phyloP scores from a whole-genome alignment of 2,329 filamentous ascomycete species.

The Ophiocordyceps camponoti-saundersi region DNA sequence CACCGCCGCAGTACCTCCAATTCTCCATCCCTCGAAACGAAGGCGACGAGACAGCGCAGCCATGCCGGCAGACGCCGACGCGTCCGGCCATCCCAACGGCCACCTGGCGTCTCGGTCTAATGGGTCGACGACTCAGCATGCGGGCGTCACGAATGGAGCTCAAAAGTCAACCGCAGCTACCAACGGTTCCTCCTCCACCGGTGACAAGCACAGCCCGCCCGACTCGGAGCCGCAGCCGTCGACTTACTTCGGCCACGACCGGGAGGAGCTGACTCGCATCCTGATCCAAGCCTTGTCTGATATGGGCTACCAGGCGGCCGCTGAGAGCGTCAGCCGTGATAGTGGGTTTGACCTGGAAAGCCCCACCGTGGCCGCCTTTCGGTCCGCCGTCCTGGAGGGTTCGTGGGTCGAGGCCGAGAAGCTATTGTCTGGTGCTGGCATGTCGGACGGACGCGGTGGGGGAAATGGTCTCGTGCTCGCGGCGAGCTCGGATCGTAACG shows the following conservation, averaged over 20 bases:
- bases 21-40: constrained; percentile 18
- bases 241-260: constrained; percentile 67
- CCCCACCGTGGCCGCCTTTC: constrained; percentile 69
- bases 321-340: constrained; percentile 56
- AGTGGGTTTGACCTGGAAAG: constrained; percentile 83
- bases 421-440: constrained; percentile 45
- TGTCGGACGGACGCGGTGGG: constrained; percentile 15
- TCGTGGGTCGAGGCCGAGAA: constrained; percentile 75
- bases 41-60: constrained; percentile 38
- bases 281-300: constrained; percentile 82
- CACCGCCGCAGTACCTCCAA: constrained; percentile 3
- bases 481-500: constrained; percentile 54
- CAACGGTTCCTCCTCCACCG: constrained; percentile 34
- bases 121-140: constrained; percentile 21
- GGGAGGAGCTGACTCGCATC: constrained; percentile 84
- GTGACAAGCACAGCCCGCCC: constrained; percentile 7
- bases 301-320: constrained; percentile 69
- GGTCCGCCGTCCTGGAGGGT: constrained; percentile 62
- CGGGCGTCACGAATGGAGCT: constrained; percentile 25
- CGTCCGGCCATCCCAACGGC: constrained; percentile 36
- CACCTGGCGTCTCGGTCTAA: constrained; percentile 20
- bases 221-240: constrained; percentile 5
- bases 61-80: constrained; percentile 47
- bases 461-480: constrained; percentile 54
- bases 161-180: constrained; percentile 25